Evolutionary conservation across 192 early-diverging fungal species (phyloP).

Genomic region (Backusella parvicylindrica): DNA sequence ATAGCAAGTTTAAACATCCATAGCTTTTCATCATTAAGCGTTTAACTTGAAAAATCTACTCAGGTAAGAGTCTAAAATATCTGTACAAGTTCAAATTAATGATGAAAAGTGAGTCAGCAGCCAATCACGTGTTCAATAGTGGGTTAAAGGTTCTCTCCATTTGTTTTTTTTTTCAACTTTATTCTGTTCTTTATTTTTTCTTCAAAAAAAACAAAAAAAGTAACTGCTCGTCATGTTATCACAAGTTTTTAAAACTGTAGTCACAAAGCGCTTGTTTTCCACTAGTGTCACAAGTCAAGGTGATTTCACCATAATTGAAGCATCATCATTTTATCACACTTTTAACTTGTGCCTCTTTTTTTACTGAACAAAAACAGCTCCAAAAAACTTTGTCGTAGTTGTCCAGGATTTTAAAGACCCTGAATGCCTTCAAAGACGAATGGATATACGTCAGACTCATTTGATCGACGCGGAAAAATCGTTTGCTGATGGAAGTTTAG

Average conservation of each 20-base stretch:
- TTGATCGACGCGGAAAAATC: background rate
- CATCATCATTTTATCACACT: background rate
- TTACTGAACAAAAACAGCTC: background rate
- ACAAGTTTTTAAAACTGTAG: background rate
- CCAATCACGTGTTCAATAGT: background rate
- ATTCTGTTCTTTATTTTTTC: background rate
- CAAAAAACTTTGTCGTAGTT: background rate
- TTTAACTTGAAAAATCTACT: background rate
- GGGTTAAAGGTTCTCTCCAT: background rate
- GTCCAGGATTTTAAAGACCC: background rate
- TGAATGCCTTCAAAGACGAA: slow-evolving; percentile 3
- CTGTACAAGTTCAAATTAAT: background rate
- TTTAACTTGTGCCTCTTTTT: background rate
- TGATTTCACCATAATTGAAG: background rate
- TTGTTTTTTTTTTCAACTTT: background rate
- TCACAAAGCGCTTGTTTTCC: background rate
- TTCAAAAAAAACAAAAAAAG: background rate
- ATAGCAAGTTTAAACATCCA: background rate
- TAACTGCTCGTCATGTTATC: background rate
- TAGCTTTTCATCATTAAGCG: background rate
- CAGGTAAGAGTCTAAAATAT: background rate
- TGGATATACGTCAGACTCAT: background rate
- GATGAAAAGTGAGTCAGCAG: background rate
- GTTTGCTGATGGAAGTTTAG: background rate
- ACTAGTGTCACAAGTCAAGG: background rate